Evolutionary conservation across 495 filamentous ascomycete genomes (phyloP).

Genomic region (Penicillium coffeae): DNA sequence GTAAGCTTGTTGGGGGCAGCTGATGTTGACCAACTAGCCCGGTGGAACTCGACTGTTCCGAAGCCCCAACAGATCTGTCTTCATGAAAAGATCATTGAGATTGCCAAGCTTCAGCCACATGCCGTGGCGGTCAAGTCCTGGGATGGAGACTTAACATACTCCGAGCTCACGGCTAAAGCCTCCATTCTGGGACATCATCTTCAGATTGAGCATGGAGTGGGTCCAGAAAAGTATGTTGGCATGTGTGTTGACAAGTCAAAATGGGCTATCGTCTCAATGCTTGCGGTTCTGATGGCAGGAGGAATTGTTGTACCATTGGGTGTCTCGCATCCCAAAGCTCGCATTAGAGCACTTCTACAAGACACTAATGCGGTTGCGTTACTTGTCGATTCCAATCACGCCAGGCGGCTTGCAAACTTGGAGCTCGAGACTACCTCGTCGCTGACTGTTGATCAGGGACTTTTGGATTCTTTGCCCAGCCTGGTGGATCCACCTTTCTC

Average conservation of each 20-base stretch:
- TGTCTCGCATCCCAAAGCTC: background rate
- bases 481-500: background rate
- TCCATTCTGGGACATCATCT: background rate
- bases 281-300: background rate
- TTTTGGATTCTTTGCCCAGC: background rate
- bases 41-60: conserved; percentile 1
- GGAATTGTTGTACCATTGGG: background rate
- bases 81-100: background rate
- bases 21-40: background rate
- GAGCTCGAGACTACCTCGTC: background rate
- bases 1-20: background rate
- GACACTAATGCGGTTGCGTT: background rate
- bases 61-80: background rate
- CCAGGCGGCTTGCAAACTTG: background rate
- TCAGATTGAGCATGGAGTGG: background rate
- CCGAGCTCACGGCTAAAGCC: background rate
- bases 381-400: background rate
- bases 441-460: background rate
- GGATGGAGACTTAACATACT: background rate
- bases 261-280: background rate
- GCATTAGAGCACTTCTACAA: background rate
- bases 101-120: background rate
- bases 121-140: background rate
- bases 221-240: background rate
- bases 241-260: background rate